Conservation (phyloP, 177 flowering plant genomes). For the Vitis hybrid region DNA sequence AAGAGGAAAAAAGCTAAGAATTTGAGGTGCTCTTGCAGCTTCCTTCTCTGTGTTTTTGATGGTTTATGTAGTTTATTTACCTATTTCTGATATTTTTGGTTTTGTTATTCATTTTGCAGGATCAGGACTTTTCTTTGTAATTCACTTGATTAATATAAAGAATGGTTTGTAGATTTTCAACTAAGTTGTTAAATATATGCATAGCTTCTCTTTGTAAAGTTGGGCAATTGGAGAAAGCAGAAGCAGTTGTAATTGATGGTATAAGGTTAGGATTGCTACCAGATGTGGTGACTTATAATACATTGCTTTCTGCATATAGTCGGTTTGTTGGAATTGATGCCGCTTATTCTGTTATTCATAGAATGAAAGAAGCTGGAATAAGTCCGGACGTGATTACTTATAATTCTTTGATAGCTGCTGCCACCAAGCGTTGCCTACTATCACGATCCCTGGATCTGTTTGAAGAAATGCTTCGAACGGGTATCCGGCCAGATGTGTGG, state of each 20-base stretch:
- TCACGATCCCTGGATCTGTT: slow-evolving; percentile 45
- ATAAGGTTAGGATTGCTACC: slow-evolving; percentile 74
- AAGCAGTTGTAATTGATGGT: slow-evolving; percentile 60
- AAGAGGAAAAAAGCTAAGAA: too few relatives aligned
- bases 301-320: slow-evolving; percentile 63
- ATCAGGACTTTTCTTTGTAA: too few relatives aligned
- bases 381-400: slow-evolving; percentile 67
- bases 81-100: too few relatives aligned
- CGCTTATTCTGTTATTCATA: slow-evolving; percentile 53
- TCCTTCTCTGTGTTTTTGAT: too few relatives aligned
- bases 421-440: slow-evolving; percentile 34
- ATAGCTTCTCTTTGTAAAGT: slow-evolving; percentile 73
- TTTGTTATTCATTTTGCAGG: too few relatives aligned
- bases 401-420: slow-evolving; percentile 78
- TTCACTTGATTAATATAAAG: slow-evolving; percentile 12
- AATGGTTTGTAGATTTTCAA: slow-evolving; percentile 50
- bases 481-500: slow-evolving; percentile 72
- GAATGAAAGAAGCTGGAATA: slow-evolving; percentile 76
- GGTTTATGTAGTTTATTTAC: too few relatives aligned
- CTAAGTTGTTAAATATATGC: slow-evolving; percentile 66
- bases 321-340: slow-evolving; percentile 56
- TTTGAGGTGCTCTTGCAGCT: too few relatives aligned
- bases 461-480: slow-evolving; percentile 66
- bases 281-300: slow-evolving; percentile 81
- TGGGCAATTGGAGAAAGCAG: slow-evolving; percentile 61